Evolutionary conservation across 2,329 filamentous ascomycete genomes (phyloP).

Genomic region (Colletotrichum lentis): DNA sequence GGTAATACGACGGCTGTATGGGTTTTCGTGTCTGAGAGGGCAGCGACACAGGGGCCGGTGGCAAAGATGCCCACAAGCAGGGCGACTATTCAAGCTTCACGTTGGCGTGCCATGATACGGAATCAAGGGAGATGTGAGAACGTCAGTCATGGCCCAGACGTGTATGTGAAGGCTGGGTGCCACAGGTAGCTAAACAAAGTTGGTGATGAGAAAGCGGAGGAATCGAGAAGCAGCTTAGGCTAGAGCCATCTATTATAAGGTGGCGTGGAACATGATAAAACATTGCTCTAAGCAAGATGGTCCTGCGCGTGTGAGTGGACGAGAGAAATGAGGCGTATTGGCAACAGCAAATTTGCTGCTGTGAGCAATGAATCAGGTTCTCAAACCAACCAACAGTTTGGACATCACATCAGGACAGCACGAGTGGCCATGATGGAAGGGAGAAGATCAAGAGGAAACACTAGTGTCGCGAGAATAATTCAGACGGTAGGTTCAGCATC

Average conservation of each 20-base stretch:
- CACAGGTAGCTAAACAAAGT: constrained; percentile 18
- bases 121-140: constrained; percentile 19
- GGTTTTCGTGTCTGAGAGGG: not conserved
- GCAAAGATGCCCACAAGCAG: constrained; percentile 4
- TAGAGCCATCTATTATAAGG: constrained; percentile 31
- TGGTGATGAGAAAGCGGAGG: constrained; percentile 21
- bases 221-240: constrained; percentile 27
- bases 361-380: not conserved
- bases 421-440: constrained; percentile 27
- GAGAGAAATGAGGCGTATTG: not conserved
- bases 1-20: not conserved
- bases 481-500: constrained; percentile 11
- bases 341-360: not conserved
- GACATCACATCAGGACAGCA: not conserved
- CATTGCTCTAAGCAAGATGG: constrained; percentile 16
- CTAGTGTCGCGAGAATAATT: constrained; percentile 19
- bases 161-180: constrained; percentile 30
- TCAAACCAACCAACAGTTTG: not conserved
- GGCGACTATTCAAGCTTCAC: constrained; percentile 2
- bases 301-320: not conserved
- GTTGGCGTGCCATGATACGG: not conserved
- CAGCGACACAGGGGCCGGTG: constrained; percentile 1
- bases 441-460: constrained; percentile 22
- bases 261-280: constrained; percentile 37
- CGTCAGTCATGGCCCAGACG: constrained; percentile 20